A percentile compares a stretch with the other conserved stretches of the same genome.
Evolutionary conservation across 805 yeast species (phyloP).

Genomic region (Saccharomyces paradoxus): DNA sequence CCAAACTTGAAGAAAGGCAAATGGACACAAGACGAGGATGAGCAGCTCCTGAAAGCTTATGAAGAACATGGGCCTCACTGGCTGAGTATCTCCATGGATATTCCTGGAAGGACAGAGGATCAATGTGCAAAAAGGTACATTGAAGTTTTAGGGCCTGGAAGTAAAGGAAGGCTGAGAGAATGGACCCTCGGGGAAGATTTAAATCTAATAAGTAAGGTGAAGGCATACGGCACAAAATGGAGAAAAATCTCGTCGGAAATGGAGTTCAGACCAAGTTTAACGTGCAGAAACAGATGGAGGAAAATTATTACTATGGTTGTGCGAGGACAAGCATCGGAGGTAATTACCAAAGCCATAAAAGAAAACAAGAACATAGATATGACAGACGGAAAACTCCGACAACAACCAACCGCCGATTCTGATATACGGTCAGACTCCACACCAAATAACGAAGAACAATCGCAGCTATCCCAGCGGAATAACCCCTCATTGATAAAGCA

Average conservation of each 20-base stretch:
- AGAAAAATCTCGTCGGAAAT: slow-evolving; percentile 64
- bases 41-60: slow-evolving; percentile 52
- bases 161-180: slow-evolving; percentile 64
- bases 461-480: neutral
- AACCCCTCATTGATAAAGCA: neutral
- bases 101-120: slow-evolving; percentile 84
- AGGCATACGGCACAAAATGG: slow-evolving; percentile 80
- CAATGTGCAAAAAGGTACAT: slow-evolving; percentile 89
- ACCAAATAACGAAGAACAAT: neutral
- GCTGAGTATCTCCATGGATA: slow-evolving; percentile 72
- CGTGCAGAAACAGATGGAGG: slow-evolving; percentile 90
- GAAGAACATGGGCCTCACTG: slow-evolving; percentile 69
- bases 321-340: slow-evolving; percentile 50
- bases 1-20: slow-evolving; percentile 76
- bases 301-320: slow-evolving; percentile 72
- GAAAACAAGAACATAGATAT: slow-evolving; percentile 36
- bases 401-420: neutral
- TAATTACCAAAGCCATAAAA: slow-evolving; percentile 53
- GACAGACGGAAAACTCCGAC: neutral
- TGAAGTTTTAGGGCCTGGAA: slow-evolving; percentile 78
- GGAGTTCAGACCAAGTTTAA: slow-evolving; percentile 75
- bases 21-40: slow-evolving; percentile 82
- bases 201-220: slow-evolving; percentile 56
- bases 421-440: neutral
- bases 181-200: slow-evolving; percentile 80